phyloP scores from a whole-genome alignment of 169 alveolate species.

The Plasmodium knowlesi region DNA sequence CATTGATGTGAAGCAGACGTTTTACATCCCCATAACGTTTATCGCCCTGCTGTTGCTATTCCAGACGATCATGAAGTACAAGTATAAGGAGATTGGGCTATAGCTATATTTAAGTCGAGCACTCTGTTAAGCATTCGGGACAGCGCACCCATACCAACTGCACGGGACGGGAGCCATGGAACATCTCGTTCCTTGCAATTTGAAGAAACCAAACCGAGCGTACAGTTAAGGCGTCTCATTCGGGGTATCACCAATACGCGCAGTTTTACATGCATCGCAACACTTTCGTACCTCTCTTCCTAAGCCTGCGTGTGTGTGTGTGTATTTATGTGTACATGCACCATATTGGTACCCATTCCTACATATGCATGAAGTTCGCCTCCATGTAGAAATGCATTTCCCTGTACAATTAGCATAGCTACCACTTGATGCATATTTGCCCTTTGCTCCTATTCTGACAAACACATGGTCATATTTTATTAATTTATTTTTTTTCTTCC shows the following conservation, averaged over 20 bases:
- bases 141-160: background rate
- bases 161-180: background rate
- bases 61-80: slow-evolving; percentile 37
- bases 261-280: background rate
- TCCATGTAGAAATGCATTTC: background rate
- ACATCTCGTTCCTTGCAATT: background rate
- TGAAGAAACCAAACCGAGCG: background rate
- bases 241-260: background rate
- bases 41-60: slow-evolving; percentile 41
- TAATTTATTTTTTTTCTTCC: background rate
- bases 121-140: background rate
- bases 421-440: background rate
- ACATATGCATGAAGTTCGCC: background rate
- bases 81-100: slow-evolving; percentile 6
- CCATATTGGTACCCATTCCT: background rate
- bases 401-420: background rate
- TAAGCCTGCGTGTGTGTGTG: background rate
- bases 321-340: background rate
- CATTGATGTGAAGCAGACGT: slow-evolving; percentile 43
- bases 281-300: background rate
- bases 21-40: slow-evolving; percentile 52
- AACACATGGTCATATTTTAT: background rate
- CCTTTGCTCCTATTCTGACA: background rate
- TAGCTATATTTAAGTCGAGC: background rate
- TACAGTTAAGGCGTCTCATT: background rate